These are phyloP conservation scores for Coemansia sp. DNA, from an alignment of 192 early-diverging fungal genomes.

Conservation along the genomic window DNA sequence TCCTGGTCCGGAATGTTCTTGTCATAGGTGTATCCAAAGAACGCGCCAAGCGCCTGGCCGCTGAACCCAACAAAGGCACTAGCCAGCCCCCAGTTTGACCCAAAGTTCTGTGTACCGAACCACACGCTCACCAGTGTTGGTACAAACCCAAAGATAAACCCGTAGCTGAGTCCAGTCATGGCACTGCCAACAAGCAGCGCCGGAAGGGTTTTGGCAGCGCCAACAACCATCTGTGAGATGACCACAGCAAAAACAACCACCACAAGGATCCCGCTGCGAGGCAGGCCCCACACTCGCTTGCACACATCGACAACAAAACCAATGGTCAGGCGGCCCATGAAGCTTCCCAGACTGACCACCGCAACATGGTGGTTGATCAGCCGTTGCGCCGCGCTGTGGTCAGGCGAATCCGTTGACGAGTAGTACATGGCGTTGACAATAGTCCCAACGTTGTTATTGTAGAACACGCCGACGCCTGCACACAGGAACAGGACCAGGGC, in stretches of 20 bases:
- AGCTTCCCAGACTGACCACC: conserved; percentile 49
- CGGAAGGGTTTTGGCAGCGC: conserved; percentile 21
- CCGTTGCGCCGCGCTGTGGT: conserved; percentile 42
- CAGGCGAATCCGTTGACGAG: conserved; percentile 32
- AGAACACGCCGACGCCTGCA: conserved; percentile 56
- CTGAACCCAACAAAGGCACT: conserved; percentile 59
- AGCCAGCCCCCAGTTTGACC: conserved; percentile 59
- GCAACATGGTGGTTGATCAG: conserved; percentile 56
- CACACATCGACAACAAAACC: conserved; percentile 44
- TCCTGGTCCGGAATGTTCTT: conserved; percentile 52
- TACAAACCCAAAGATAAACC: conserved; percentile 51
- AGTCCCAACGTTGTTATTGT: conserved; percentile 56
- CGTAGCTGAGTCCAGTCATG: conserved; percentile 50
- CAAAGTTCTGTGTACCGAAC: conserved; percentile 55
- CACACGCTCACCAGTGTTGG: conserved; percentile 55
- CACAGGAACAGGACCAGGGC: conserved; percentile 49
- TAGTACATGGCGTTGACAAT: conserved; percentile 54
- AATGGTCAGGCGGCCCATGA: conserved; percentile 43
- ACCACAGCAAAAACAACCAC: conserved; percentile 30
- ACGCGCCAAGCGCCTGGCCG: conserved; percentile 60
- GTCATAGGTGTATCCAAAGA: conserved; percentile 66
- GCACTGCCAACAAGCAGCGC: conserved; percentile 41
- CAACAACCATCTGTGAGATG: conserved; percentile 42
- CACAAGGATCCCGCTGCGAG: conserved; percentile 49
- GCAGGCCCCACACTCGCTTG: conserved; percentile 44